phyloP scores from a whole-genome alignment of 106 monocot species.

The Acorus calamus region DNA sequence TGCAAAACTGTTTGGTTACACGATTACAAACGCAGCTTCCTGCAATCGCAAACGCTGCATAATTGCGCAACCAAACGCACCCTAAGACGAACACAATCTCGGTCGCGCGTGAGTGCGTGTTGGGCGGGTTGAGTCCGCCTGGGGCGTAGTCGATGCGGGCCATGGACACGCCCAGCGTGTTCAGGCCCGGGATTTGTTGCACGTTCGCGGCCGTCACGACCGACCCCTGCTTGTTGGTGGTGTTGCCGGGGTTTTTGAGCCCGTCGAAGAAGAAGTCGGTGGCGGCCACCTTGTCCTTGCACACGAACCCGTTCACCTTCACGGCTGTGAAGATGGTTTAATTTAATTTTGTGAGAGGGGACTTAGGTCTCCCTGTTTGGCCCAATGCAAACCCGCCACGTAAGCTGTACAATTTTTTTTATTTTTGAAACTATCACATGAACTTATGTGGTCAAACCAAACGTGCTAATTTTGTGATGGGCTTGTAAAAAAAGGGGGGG shows the following conservation, averaged over 20 bases:
- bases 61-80: no score
- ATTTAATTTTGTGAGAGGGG: no score
- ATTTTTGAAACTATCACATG: no score
- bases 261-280: constrained; percentile 14
- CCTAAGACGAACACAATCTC: constrained; percentile 17
- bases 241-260: not conserved
- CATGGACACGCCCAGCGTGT: constrained; percentile 28
- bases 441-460: no score
- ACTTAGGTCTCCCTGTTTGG: no score
- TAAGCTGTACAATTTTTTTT: no score
- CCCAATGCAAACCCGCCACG: no score
- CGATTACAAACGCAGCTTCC: no score
- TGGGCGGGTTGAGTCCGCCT: constrained; percentile 26
- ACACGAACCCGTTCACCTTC: constrained; percentile 41
- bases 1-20: no score
- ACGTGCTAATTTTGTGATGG: no score
- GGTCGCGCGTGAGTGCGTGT: constrained; percentile 19
- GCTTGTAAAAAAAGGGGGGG: no score
- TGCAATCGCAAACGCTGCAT: no score
- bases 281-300: constrained; percentile 7
- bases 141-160: constrained; percentile 23
- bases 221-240: not conserved
- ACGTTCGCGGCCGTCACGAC: constrained; percentile 2
- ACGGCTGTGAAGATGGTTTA: constrained; percentile 15
- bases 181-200: constrained; percentile 19